Conservation (phyloP, 116 monocot genomes). For the Dioscorea cayenensis region DNA sequence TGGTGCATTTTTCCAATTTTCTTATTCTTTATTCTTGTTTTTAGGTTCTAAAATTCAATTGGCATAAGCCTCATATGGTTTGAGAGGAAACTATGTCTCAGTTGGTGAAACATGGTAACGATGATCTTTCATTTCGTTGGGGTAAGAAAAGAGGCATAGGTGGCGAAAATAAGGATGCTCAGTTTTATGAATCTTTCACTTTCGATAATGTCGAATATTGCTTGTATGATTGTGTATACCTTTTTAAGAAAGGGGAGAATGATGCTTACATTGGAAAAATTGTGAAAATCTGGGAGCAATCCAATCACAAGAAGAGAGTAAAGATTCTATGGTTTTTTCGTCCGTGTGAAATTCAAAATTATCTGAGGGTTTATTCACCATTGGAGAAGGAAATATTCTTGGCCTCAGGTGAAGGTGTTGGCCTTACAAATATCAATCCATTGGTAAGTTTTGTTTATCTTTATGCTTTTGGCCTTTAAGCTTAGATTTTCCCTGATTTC, state of each 20-base stretch:
- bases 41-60: neutral
- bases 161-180: constrained; percentile 30
- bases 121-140: constrained; percentile 40
- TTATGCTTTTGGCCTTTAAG: neutral
- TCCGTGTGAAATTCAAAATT: constrained; percentile 34
- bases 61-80: neutral
- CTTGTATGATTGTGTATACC: constrained; percentile 62
- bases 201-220: constrained; percentile 40
- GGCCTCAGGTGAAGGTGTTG: constrained; percentile 56
- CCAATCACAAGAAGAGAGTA: constrained; percentile 27
- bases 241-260: constrained; percentile 32
- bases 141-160: constrained; percentile 45
- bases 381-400: constrained; percentile 68
- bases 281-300: constrained; percentile 73
- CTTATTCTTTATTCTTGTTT: neutral
- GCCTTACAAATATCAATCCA: constrained; percentile 54
- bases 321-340: constrained; percentile 79
- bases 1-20: neutral
- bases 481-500: no score
- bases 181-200: constrained; percentile 71
- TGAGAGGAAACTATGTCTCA: constrained; percentile 19
- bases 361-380: constrained; percentile 26
- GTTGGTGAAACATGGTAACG: constrained; percentile 6
- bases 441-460: constrained; percentile 39
- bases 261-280: constrained; percentile 73